Evolutionary conservation across 2,329 filamentous ascomycete species (phyloP), one percentile per base, ranked within the genome.

Genomic region (Calonectria pseudoturangicola): DNA sequence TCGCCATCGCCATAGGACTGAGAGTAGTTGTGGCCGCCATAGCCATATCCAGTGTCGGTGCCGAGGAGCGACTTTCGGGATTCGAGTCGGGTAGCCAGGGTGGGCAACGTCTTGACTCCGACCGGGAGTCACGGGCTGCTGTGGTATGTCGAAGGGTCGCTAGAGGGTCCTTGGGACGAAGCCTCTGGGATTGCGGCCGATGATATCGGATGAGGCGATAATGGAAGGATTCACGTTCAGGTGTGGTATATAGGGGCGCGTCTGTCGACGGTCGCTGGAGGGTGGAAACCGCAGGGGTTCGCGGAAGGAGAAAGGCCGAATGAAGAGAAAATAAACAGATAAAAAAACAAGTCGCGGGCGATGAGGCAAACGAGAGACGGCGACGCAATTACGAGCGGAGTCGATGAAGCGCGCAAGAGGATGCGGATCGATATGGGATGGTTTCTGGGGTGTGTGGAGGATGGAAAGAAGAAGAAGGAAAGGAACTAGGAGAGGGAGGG

Each of bases 11-110:
- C 70, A 68, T 83, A 84, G 21, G 80, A 80, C 73, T 84, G 81
- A 66, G 80, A 79, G 74, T 82, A 85, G 56, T 80, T 80, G 68
- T 80, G 79, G 18, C 79, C 75, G 67, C 81, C 82, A 54, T 86
- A 84, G 64, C 82, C 80, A 76, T 82, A 86, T 60, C 79, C 81
- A n/a, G 79, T 81, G 74, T 86, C 84, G 71, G 77, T 80, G 75
- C 84, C 82, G 56, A 86, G 81, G 76, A 86, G 80, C 66, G 83
- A 84, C 76, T 84, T 84, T 76, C 83, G 83, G 73, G 84, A 85
- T 66, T 86, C 85, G 70, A 85, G 80, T 74, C 84, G 81, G 74
- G 81, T 80, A 80, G 84, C 85, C 84, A 86, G 79, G 80, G 71
- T 83, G 78, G 81, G 79, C 82, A 77, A 79, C 75, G 45, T 66